phyloP scores from a whole-genome alignment of 305 asterid genomes.

The Fraxinus dipetala region DNA sequence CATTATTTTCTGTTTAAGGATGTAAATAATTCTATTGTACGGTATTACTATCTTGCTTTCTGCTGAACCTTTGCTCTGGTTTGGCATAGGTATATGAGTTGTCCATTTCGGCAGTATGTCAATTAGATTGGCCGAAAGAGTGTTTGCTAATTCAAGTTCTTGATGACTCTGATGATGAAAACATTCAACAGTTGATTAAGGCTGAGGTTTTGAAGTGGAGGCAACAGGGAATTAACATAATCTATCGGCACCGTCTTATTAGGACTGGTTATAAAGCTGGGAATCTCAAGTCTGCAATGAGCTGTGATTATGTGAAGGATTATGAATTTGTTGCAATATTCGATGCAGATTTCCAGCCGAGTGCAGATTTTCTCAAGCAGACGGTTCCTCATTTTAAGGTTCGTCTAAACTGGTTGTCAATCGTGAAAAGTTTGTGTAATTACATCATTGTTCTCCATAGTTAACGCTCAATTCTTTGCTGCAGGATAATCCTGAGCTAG shows the following conservation, averaged over 20 bases:
- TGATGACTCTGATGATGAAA: conserved; percentile 59
- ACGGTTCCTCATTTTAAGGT: conserved; percentile 69
- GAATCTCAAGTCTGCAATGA: conserved; percentile 67
- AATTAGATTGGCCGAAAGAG: conserved; percentile 69
- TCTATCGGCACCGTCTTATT: conserved; percentile 53
- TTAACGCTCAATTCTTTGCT: conserved; percentile 7
- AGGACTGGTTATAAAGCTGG: conserved; percentile 76
- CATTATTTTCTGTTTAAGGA: neutral
- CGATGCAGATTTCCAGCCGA: conserved; percentile 69
- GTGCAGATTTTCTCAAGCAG: conserved; percentile 56
- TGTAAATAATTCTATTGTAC: neutral
- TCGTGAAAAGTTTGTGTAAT: neutral
- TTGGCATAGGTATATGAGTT: conserved; percentile 56
- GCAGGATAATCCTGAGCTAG: conserved; percentile 64
- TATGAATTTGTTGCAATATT: conserved; percentile 67
- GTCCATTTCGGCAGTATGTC: conserved; percentile 60
- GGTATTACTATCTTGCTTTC: neutral
- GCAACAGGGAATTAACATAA: conserved; percentile 53
- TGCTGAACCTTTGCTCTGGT: neutral
- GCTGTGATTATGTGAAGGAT: conserved; percentile 59
- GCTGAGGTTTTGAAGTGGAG: conserved; percentile 55
- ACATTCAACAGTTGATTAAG: conserved; percentile 41
- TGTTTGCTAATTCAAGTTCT: conserved; percentile 57
- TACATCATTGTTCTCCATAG: neutral
- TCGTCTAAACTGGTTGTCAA: neutral